Conservation (phyloP, 805 yeast genomes). For the Candida endomychidarum region DNA sequence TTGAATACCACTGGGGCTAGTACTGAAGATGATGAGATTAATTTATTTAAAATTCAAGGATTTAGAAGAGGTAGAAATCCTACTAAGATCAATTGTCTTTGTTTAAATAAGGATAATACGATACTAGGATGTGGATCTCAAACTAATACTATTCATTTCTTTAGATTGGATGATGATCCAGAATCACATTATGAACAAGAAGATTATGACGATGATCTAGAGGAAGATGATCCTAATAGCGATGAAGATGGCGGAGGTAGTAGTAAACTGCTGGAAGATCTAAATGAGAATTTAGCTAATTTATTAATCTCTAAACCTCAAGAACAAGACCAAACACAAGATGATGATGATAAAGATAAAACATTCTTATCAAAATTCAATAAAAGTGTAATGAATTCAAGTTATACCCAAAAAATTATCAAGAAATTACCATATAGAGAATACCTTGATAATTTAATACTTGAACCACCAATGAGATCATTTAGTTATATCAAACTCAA, state of each 20-base stretch:
- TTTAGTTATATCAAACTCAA: constrained; percentile 43
- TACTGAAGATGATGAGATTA: constrained; percentile 12
- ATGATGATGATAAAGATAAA: constrained; percentile 11
- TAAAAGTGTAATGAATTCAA: constrained; percentile 31
- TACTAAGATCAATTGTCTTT: constrained; percentile 33
- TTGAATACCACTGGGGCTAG: constrained; percentile 4
- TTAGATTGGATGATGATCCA: constrained; percentile 20
- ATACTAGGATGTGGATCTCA: constrained; percentile 42
- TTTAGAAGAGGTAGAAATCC: constrained; percentile 43
- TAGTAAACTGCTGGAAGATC: constrained; percentile 35
- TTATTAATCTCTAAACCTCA: constrained; percentile 29
- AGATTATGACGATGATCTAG: constrained; percentile 11
- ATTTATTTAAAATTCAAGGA: constrained; percentile 29
- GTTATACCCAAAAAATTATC: constrained; percentile 37
- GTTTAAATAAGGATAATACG: constrained; percentile 32
- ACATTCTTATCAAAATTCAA: constrained; percentile 16
- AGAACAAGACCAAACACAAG: too few species aligned
- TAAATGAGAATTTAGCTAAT: constrained; percentile 43
- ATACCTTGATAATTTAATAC: constrained; percentile 39
- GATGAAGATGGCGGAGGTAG: constrained; percentile 22
- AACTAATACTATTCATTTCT: constrained; percentile 42
- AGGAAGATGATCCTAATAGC: constrained; percentile 11
- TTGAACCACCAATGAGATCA: constrained; percentile 44
- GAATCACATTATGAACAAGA: constrained; percentile 8
- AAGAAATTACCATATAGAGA: constrained; percentile 41